Evolutionary conservation across 176 grass and related monocot species (phyloP).

Genomic region (Carex pumila): DNA sequence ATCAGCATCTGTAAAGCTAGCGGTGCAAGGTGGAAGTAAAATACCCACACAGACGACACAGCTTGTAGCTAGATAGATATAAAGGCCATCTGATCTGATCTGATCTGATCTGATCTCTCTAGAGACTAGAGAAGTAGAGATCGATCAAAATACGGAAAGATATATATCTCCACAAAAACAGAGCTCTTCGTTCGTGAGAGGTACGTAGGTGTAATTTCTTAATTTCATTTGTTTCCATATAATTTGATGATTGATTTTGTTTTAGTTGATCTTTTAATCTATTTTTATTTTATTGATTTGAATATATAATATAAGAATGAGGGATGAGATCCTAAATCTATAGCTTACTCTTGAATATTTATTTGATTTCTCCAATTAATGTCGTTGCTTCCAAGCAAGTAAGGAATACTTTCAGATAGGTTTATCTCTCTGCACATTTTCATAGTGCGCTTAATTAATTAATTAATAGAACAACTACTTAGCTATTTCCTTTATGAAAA

Average conservation of each 20-base stretch:
- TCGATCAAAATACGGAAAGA: neutral
- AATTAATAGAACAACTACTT: too few relatives aligned
- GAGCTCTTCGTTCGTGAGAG: neutral
- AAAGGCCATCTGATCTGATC: neutral
- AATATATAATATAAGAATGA: neutral
- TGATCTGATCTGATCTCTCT: neutral
- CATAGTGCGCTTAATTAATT: too few relatives aligned
- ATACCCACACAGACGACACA: neutral
- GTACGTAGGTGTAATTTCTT: neutral
- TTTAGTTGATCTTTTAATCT: neutral
- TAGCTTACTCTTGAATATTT: neutral
- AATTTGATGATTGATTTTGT: neutral
- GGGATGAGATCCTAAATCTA: neutral
- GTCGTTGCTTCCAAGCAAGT: conserved; percentile 6
- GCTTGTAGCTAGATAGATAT: neutral
- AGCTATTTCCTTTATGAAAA: neutral
- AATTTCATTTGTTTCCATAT: too few relatives aligned
- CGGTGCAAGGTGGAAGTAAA: neutral
- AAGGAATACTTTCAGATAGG: neutral
- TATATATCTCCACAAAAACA: neutral
- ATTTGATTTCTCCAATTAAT: neutral
- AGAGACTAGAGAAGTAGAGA: neutral
- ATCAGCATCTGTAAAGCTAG: neutral
- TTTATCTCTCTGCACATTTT: neutral
- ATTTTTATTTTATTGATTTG: neutral